A percentile compares a stretch with the other conserved stretches of the same genome.
These are phyloP conservation scores for Tylopilus balloui DNA, from an alignment of 768 basidiomycete genomes.

Conservation along the genomic window DNA sequence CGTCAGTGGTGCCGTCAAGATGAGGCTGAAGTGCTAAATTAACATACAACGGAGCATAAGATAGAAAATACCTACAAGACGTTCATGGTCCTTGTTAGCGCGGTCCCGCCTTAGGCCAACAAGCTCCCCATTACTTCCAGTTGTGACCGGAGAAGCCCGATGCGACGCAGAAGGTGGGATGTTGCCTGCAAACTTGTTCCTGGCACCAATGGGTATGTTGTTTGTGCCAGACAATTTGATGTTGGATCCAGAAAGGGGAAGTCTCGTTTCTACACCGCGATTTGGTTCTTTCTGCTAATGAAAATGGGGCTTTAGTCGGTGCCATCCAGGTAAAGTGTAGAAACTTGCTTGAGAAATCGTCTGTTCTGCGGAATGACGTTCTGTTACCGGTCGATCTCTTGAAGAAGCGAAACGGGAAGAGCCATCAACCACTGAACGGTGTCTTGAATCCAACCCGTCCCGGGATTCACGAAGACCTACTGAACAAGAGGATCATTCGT, in stretches of 20 bases:
- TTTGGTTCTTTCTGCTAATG: conserved; percentile 19
- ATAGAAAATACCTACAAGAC: conserved; percentile 15
- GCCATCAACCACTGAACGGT: conserved; percentile 16
- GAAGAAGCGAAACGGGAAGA: conserved; percentile 12
- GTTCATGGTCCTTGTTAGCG: conserved; percentile 19
- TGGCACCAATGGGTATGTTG: conserved; percentile 29
- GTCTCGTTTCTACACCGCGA: conserved; percentile 14
- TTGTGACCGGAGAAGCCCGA: not conserved
- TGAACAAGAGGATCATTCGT: not conserved
- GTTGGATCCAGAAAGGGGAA: conserved; percentile 13
- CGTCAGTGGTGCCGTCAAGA: conserved; percentile 6
- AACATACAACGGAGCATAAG: not conserved
- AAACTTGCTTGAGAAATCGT: conserved; percentile 15
- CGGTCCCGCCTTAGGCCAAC: conserved; percentile 16
- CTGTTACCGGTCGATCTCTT: conserved; percentile 18
- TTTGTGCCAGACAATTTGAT: conserved; percentile 32
- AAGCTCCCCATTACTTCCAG: conserved; percentile 22
- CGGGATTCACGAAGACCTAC: conserved; percentile 20
- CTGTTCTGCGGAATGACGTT: conserved; percentile 21
- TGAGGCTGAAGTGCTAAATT: conserved; percentile 15
- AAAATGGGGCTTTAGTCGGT: not conserved
- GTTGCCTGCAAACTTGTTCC: conserved; percentile 22
- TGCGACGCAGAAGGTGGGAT: not conserved
- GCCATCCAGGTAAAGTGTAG: not conserved
- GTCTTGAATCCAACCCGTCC: conserved; percentile 15